Percentiles rank a stretch among this genome's conserved stretches.
phyloP scores from a whole-genome alignment of 2,329 filamentous ascomycete species.

The Sporothrix sp. region DNA sequence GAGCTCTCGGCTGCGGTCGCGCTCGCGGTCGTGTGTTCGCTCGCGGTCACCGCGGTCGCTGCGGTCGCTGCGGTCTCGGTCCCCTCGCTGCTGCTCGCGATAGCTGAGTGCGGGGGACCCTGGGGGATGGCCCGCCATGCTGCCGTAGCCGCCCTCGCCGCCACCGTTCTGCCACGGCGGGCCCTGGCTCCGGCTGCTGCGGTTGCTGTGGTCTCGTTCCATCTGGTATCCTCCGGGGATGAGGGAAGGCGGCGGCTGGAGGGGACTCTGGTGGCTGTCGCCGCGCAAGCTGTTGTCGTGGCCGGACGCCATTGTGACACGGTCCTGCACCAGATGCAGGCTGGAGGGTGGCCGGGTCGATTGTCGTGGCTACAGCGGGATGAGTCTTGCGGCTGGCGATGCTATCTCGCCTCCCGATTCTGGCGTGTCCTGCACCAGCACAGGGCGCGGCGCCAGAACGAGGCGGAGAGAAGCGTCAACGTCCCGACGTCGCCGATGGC shows the following conservation, averaged over 20 bases:
- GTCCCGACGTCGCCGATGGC: neutral
- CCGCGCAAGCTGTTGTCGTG: conserved; percentile 32
- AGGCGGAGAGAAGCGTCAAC: neutral
- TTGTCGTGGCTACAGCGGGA: neutral
- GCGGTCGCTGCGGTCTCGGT: conserved; percentile 16
- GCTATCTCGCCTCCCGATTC: neutral
- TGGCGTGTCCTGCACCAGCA: neutral
- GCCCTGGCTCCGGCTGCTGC: conserved; percentile 14
- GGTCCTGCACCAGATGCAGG: neutral
- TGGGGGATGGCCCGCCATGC: conserved; percentile 18
- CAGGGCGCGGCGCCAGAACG: neutral
- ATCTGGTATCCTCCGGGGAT: conserved; percentile 19
- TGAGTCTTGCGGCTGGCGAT: neutral
- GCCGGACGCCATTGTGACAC: conserved; percentile 21
- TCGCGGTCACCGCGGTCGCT: conserved; percentile 24
- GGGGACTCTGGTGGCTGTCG: conserved; percentile 28
- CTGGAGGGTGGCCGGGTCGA: neutral
- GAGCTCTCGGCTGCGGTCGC: conserved; percentile 23
- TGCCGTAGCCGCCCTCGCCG: conserved; percentile 16
- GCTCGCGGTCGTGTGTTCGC: conserved; percentile 19
- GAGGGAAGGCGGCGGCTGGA: conserved; percentile 9
- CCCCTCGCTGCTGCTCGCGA: conserved; percentile 16
- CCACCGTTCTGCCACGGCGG: conserved; percentile 17
- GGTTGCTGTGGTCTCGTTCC: conserved; percentile 20
- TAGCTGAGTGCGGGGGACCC: conserved; percentile 30